Conservation (phyloP, 495 filamentous ascomycete species). For the Podospora australis region DNA sequence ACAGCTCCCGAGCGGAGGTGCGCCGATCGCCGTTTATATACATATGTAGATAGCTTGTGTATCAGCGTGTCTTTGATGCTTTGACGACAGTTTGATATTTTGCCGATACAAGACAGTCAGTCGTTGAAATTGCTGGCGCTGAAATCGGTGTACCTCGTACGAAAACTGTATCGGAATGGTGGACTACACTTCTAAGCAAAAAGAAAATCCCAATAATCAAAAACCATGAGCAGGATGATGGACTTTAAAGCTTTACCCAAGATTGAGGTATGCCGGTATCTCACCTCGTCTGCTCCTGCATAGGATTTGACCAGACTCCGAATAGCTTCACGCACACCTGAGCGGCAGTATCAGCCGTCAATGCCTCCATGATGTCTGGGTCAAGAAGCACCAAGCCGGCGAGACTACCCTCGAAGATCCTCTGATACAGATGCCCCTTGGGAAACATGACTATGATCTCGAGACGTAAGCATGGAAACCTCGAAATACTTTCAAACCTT, state of each 20-base stretch:
- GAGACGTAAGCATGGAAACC: too few relatives aligned
- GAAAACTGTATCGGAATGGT: too few relatives aligned
- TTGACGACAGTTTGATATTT: too few relatives aligned
- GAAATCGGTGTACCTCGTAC: too few relatives aligned
- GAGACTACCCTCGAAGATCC: conserved; percentile 60
- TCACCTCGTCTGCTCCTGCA: not conserved
- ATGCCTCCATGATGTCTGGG: conserved; percentile 73
- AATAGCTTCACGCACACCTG: conserved; percentile 76
- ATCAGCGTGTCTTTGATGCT: too few relatives aligned
- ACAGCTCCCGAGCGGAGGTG: too few relatives aligned
- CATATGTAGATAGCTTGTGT: too few relatives aligned
- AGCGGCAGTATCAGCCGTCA: conserved; percentile 71
- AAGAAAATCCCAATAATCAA: not conserved
- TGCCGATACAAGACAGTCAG: too few relatives aligned
- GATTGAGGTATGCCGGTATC: conserved; percentile 34
- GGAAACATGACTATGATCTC: conserved; percentile 65
- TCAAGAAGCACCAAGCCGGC: conserved; percentile 42
- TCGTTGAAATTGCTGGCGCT: too few relatives aligned
- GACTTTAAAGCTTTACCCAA: conserved; percentile 43
- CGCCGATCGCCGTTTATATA: too few relatives aligned
- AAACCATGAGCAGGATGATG: conserved; percentile 8
- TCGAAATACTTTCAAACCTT: too few relatives aligned
- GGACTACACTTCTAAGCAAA: not conserved
- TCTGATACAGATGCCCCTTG: conserved; percentile 57
- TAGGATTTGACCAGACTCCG: not conserved